These are phyloP conservation scores for Xerocomus brunneocitrinus DNA, from an alignment of 768 basidiomycete genomes.

Conservation along the genomic window DNA sequence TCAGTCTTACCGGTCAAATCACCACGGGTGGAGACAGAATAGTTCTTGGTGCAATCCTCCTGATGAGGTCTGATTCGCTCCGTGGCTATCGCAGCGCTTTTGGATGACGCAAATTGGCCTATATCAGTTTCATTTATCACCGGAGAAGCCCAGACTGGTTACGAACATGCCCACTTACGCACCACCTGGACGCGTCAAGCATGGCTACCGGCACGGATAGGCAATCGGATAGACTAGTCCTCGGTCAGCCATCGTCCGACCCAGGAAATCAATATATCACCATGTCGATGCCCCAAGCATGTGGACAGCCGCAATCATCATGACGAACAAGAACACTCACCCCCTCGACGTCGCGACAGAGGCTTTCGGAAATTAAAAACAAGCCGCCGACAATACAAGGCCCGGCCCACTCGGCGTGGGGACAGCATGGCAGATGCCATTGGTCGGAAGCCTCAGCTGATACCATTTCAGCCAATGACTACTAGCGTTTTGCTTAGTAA, in stretches of 20 bases:
- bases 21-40: too few species aligned
- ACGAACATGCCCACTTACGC: conserved; percentile 15
- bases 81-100: conserved; percentile 16
- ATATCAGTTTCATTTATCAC: conserved; percentile 26
- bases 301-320: background rate
- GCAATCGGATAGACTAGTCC: too few species aligned
- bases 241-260: too few species aligned
- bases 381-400: conserved; percentile 8
- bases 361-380: conserved; percentile 25
- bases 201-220: background rate
- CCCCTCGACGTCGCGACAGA: background rate
- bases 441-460: too few species aligned
- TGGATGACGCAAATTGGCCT: conserved; percentile 11
- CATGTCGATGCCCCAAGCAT: too few species aligned
- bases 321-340: background rate
- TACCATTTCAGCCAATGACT: too few species aligned
- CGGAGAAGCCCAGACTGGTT: conserved; percentile 16
- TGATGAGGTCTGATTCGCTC: conserved; percentile 13
- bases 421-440: too few species aligned
- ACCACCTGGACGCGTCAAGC: too few species aligned
- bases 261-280: too few species aligned
- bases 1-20: conserved; percentile 10
- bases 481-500: conserved; percentile 14
- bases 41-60: conserved; percentile 25
- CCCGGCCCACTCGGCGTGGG: too few species aligned